A percentile compares a stretch with the other conserved stretches of the same genome.
Conservation (phyloP, 1,284 basidiomycete genomes). For the Cutaneotrichosporon dermatis region DNA sequence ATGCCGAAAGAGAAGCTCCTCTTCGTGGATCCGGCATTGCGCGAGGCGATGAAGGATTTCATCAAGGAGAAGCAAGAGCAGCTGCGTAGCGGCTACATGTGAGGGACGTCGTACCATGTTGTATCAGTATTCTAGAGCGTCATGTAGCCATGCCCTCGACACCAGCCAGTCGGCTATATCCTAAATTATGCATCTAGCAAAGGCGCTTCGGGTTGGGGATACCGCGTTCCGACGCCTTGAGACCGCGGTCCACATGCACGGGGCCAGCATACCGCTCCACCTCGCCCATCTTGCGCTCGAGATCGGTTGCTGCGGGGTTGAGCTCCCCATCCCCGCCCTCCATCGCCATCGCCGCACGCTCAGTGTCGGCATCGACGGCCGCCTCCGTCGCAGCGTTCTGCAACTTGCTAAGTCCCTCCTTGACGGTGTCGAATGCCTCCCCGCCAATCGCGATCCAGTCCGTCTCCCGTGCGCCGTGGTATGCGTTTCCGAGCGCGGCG, state of each 20-base stretch:
- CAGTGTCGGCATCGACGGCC: not conserved
- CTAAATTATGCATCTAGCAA: conserved; percentile 15
- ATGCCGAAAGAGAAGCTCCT: conserved; percentile 31
- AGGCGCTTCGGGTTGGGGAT: conserved; percentile 17
- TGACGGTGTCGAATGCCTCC: conserved; percentile 10
- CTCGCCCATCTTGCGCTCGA: not conserved
- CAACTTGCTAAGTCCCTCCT: conserved; percentile 2
- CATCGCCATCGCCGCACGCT: not conserved
- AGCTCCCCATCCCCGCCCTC: not conserved
- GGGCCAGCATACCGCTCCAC: not conserved
- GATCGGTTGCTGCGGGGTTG: not conserved
- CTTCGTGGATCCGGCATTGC: conserved; percentile 38
- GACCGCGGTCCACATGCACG: conserved; percentile 6
- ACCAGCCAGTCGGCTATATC: not conserved
- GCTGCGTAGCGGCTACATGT: conserved; percentile 22
- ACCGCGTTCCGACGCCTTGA: conserved; percentile 5
- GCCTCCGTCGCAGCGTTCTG: not conserved
- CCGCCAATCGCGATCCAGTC: conserved; percentile 31
- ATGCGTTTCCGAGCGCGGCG: conserved; percentile 23
- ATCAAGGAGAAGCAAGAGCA: conserved; percentile 34
- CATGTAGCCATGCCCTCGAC: no score
- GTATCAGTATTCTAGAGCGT: not conserved
- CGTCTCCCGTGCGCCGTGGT: conserved; percentile 24
- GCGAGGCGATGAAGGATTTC: conserved; percentile 41
- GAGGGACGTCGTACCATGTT: not conserved